Conservation (phyloP, 2,329 filamentous ascomycete genomes). For the Juglanconis sp. region DNA sequence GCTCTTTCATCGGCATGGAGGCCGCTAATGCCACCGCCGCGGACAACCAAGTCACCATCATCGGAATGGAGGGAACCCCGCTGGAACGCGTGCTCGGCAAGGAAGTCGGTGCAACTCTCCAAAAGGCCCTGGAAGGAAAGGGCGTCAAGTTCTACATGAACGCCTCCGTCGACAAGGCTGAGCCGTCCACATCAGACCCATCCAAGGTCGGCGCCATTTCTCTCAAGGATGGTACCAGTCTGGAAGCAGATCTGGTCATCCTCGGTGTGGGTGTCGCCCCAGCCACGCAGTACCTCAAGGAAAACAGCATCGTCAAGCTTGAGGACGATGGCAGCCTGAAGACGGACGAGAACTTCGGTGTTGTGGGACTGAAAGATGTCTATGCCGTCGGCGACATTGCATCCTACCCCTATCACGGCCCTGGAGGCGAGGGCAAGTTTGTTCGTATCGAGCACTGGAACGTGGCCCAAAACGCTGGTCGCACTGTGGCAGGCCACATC, state of each 20-base stretch:
- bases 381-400: slow-evolving; percentile 96
- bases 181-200: slow-evolving; percentile 63
- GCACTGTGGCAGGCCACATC: slow-evolving; percentile 75
- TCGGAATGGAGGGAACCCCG: slow-evolving; percentile 85
- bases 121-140: slow-evolving; percentile 74
- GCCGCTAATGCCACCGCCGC: slow-evolving; percentile 79
- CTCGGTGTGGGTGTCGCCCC: slow-evolving; percentile 87
- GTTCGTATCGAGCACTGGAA: slow-evolving; percentile 98
- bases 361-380: slow-evolving; percentile 74
- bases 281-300: slow-evolving; percentile 76
- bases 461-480: slow-evolving; percentile 90
- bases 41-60: slow-evolving; percentile 78
- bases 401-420: slow-evolving; percentile 89
- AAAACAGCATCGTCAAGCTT: slow-evolving; percentile 67
- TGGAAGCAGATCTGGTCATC: slow-evolving; percentile 87
- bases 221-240: slow-evolving; percentile 79
- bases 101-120: slow-evolving; percentile 77
- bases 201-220: slow-evolving; percentile 75
- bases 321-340: slow-evolving; percentile 82
- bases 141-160: slow-evolving; percentile 86
- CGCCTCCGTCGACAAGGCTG: slow-evolving; percentile 78
- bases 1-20: slow-evolving; percentile 97
- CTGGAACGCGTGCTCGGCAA: slow-evolving; percentile 83
- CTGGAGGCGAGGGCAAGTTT: slow-evolving; percentile 69
- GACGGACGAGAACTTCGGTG: slow-evolving; percentile 76